phyloP scores from a whole-genome alignment of 768 basidiomycete genomes.

The Hysterangium stoloniferum region DNA sequence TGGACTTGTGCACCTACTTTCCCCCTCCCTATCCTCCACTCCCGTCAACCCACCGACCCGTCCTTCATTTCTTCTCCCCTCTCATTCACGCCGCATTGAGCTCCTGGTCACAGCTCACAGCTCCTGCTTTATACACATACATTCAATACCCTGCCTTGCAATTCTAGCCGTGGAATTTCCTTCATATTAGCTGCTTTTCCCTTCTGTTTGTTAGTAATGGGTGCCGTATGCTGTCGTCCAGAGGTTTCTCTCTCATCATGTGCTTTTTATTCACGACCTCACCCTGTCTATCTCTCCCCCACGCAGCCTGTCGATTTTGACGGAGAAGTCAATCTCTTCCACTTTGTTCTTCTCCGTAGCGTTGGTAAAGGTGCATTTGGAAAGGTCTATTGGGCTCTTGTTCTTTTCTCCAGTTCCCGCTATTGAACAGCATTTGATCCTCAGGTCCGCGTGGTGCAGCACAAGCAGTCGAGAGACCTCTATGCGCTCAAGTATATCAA shows the following conservation, averaged over 20 bases:
- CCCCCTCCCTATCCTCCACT: no score
- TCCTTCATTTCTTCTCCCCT: no score
- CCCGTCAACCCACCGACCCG: no score
- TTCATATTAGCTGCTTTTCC: background rate
- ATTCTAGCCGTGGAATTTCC: constrained; percentile 1
- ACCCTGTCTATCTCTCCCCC: background rate
- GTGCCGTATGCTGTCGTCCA: constrained; percentile 78
- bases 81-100: background rate
- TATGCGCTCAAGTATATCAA: constrained; percentile 99
- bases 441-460: constrained; percentile 97
- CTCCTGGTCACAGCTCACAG: background rate
- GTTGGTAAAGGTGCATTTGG: constrained; percentile 99
- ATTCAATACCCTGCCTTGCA: no score
- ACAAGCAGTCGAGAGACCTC: constrained; percentile 94
- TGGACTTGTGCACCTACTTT: no score
- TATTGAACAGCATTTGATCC: constrained; percentile 11
- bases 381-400: constrained; percentile 59
- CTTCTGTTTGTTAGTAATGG: constrained; percentile 42
- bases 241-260: constrained; percentile 39
- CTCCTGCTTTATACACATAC: background rate
- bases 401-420: background rate
- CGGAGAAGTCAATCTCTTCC: constrained; percentile 92
- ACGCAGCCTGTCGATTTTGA: constrained; percentile 88
- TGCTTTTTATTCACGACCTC: background rate
- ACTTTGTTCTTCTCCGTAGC: constrained; percentile 88